Evolutionary conservation across 768 basidiomycete species (phyloP).

Genomic region (Neoboletus subvelutipes): DNA sequence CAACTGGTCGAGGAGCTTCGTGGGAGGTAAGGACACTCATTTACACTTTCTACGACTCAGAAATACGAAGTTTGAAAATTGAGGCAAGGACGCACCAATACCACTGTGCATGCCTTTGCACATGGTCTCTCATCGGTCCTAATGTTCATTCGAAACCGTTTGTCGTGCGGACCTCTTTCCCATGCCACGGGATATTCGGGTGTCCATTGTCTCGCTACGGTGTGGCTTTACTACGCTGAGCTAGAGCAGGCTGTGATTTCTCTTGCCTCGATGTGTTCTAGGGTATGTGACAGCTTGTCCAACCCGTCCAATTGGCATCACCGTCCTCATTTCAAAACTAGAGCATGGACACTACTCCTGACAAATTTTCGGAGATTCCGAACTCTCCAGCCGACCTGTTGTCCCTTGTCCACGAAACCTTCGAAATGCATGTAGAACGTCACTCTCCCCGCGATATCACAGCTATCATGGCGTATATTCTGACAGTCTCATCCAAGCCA

Average conservation of each 20-base stretch:
- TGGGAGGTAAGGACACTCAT: conserved; percentile 40
- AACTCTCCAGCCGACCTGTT: conserved; percentile 51
- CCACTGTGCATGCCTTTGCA: conserved; percentile 64
- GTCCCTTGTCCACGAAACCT: conserved; percentile 57
- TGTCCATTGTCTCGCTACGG: conserved; percentile 35
- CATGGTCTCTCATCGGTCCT: conserved; percentile 62
- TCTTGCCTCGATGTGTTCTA: conserved; percentile 55
- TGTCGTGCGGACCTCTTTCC: conserved; percentile 43
- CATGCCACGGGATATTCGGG: conserved; percentile 18
- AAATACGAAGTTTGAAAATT: conserved; percentile 7
- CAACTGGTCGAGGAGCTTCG: conserved; percentile 47
- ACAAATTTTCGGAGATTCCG: conserved; percentile 44
- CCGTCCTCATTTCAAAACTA: conserved; percentile 15
- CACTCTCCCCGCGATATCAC: conserved; percentile 48
- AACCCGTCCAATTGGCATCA: background rate
- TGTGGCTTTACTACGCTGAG: conserved; percentile 51
- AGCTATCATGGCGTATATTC: conserved; percentile 64
- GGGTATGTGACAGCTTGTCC: conserved; percentile 42
- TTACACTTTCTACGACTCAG: background rate
- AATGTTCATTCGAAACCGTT: conserved; percentile 45
- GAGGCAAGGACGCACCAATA: conserved; percentile 47
- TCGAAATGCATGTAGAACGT: conserved; percentile 52
- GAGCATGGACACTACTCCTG: conserved; percentile 34
- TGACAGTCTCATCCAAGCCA: conserved; percentile 60
- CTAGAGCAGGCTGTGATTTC: conserved; percentile 51